A percentile compares a stretch with the other conserved stretches of the same genome.
phyloP scores from a whole-genome alignment of 2,329 filamentous ascomycete species.

The Blumeria graminis region DNA sequence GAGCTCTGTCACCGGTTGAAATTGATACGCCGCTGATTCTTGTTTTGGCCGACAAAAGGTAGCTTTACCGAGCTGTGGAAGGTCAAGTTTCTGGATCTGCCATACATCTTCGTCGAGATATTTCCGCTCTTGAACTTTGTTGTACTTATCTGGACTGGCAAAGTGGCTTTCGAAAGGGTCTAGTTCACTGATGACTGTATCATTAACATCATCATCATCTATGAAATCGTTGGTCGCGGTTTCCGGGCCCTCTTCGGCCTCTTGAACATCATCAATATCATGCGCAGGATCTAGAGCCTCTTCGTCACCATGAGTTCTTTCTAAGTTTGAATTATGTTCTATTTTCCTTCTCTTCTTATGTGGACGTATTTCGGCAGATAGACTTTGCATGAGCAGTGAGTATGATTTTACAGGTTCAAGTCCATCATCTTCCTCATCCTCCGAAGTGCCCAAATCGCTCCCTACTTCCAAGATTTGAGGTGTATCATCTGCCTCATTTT shows the following conservation, averaged over 20 bases:
- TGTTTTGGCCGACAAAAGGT: constrained; percentile 22
- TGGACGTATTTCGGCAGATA: constrained; percentile 22
- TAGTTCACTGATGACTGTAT: constrained; percentile 20
- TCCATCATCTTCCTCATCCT: constrained; percentile 17
- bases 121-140: constrained; percentile 28
- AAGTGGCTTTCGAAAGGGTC: constrained; percentile 75
- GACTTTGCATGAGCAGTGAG: constrained; percentile 31
- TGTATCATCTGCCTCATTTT: constrained; percentile 13
- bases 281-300: constrained; percentile 2
- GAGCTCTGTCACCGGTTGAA: constrained; percentile 14
- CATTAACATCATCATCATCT: constrained; percentile 19
- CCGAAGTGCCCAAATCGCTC: constrained; percentile 4
- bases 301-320: constrained; percentile 7
- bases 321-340: constrained; percentile 12
- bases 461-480: constrained; percentile 15
- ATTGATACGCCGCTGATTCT: constrained; percentile 13
- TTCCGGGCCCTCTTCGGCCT: constrained; percentile 24
- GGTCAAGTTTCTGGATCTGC: constrained; percentile 20
- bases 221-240: constrained; percentile 14
- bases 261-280: constrained; percentile 21
- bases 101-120: constrained; percentile 27
- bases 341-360: constrained; percentile 34
- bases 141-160: constrained; percentile 36
- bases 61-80: constrained; percentile 23
- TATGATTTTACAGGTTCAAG: constrained; percentile 28